Base-by-base conservation (phyloP, 1,139 yeast species). In the Taphrina wiesneri region DNA sequence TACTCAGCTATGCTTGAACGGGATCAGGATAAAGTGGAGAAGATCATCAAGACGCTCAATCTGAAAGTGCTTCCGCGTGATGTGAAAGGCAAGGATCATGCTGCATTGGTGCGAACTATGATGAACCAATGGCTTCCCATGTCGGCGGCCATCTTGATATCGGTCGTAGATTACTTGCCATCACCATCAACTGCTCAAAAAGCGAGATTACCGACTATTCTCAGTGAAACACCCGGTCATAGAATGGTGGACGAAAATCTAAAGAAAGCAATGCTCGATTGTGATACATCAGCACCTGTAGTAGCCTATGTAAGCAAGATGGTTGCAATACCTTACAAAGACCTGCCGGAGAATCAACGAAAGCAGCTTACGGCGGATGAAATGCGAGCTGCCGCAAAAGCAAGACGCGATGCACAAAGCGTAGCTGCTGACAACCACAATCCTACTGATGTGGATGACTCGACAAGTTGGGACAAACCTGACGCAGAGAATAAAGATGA, bases 81-180 rank as follows among this genome's bases (percentile, higher is more conserved):
- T 70, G 75, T 91, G 67, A 81, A 89, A 67, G 85, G 96, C 0
- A 90, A 88, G 73, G 97, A 93, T 73, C 80, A 85, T 65, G 86
- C 85, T 71, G 79, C 79, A 60, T 76, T 90, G 53, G 76, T 91
- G 46, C 82, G 82, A 67, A 79, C 85, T n/a, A 84, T 95, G 11
- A 85, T 92, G 85, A 84, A 91, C 0, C 98, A 92, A 74, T 95
- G 99, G 98, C 80, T 95, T 28, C 98, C 99, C 0, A 83, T 95
- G 9, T 88, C 97, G 45, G 86, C 89, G 62, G 90, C 98, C 0
- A 83, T 93, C 23, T 77, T 93, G 45, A 82, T 95, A 11, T 85
- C 96, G 1, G 96, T 93, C 1, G 87, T 92, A 52, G 96, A 90
- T 67, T 84, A 84, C 69, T 76, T 95, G 61, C 97, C 98, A 0